A percentile compares a stretch with the other conserved stretches of the same genome.
Evolutionary conservation across 2,329 filamentous ascomycete species (phyloP).

Genomic region (Xylaria hypoxylon): DNA sequence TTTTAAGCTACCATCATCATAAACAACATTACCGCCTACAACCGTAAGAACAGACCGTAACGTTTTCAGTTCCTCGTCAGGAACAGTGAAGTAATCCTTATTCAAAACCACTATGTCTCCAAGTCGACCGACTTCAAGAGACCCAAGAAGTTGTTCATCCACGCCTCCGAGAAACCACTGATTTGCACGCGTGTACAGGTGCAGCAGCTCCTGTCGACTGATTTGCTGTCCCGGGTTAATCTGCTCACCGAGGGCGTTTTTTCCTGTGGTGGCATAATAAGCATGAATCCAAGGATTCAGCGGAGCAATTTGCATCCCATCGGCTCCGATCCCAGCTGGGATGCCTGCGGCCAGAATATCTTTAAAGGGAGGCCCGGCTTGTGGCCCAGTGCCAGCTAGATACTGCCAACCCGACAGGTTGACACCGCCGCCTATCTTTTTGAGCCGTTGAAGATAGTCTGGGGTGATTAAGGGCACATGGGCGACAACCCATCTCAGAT

Average conservation of each 20-base stretch:
- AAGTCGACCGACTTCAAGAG: constrained; percentile 45
- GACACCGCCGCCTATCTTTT: constrained; percentile 46
- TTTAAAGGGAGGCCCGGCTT: constrained; percentile 48
- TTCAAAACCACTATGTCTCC: constrained; percentile 48
- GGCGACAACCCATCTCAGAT: constrained; percentile 47
- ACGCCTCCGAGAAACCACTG: constrained; percentile 48
- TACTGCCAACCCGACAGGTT: constrained; percentile 48
- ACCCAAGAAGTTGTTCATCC: constrained; percentile 45
- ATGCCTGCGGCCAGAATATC: constrained; percentile 48
- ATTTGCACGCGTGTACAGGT: constrained; percentile 46
- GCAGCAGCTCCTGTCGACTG: constrained; percentile 42
- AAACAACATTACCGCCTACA: constrained; percentile 46
- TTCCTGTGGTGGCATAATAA: constrained; percentile 49
- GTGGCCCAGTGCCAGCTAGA: constrained; percentile 41
- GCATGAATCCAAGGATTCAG: constrained; percentile 49
- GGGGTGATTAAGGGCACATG: constrained; percentile 48
- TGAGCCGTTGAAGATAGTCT: constrained; percentile 45
- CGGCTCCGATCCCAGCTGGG: constrained; percentile 45
- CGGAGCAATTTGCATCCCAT: constrained; percentile 50
- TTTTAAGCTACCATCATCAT: constrained; percentile 31
- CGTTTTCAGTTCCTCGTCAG: constrained; percentile 45
- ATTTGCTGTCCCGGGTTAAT: constrained; percentile 47
- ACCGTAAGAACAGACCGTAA: constrained; percentile 47
- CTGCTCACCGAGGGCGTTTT: constrained; percentile 44
- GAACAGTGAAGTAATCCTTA: constrained; percentile 46